Base-by-base conservation (phyloP, 2,329 filamentous ascomycete species). In the Sporothrix globosa region DNA sequence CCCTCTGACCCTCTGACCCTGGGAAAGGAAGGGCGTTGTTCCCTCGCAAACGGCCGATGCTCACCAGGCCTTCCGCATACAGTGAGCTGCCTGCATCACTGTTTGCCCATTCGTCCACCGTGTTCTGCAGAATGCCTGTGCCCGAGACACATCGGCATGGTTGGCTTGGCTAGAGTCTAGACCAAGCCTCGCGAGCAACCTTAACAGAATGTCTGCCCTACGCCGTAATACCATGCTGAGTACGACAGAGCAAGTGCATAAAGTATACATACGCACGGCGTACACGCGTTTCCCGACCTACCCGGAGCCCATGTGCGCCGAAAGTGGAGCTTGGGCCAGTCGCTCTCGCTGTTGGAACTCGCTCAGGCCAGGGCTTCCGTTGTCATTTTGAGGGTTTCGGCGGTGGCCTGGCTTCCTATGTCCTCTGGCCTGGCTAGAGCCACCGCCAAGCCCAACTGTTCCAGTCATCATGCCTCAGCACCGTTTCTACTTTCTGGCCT, bases 131-230 rank as follows among this genome's bases (percentile, higher is more conserved):
- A 60, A 61, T 61, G 34, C 56, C 56, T 61, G 10, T 61, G 56
- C n/a, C 56, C 56, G 58, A 61, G 58, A 61, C 58, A 61, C 58
- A 61, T 44, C 58, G 39, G 58, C 11, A 13, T 61, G 58, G 58
- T 39, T 61, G 58, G 56, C 58, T 24, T 44, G 58, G 46, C 46
- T 17, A 19, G 7, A 17, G 14, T 17, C 34, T n/a, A 61, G 58
- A 61, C 27, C 27, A 27, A 27, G 27, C 27, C 27, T 27, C 27
- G 4, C 27, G 4, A 27, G 4, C 27, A 27, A 27, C 27, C 27
- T 27, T 27, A 27, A 2, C 2, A 27, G 27, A 4, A 27, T 27
- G 27, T 27, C 27, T 27, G 27, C 27, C 27, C 27, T 4, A 27
- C 27, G 27, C 27, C 27, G 27, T 27, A 27, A 27, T 27, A 27